Conservation (phyloP, 2,329 filamentous ascomycete genomes). For the Sphaerostilbella broomeana region DNA sequence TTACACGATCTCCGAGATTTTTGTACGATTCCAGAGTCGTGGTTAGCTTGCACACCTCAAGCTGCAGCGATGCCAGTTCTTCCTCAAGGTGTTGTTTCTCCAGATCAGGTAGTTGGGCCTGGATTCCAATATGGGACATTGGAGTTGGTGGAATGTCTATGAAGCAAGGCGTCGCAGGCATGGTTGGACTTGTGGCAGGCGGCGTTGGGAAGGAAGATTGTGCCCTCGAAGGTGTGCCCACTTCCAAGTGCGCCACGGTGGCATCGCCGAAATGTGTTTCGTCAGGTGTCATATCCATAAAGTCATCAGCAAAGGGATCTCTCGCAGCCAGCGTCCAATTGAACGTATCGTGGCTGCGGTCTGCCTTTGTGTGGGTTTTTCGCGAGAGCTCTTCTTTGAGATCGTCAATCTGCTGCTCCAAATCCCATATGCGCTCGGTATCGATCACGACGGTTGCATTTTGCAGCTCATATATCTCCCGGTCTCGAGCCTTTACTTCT, state of each 20-base stretch:
- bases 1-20: slow-evolving; percentile 32
- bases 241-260: slow-evolving; percentile 43
- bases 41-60: slow-evolving; percentile 43
- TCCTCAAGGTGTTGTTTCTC: slow-evolving; percentile 38
- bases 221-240: slow-evolving; percentile 43
- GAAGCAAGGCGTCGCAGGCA: slow-evolving; percentile 33
- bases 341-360: slow-evolving; percentile 26
- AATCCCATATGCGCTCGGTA: slow-evolving; percentile 37
- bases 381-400: slow-evolving; percentile 29
- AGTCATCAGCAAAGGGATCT: slow-evolving; percentile 41
- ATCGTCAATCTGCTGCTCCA: slow-evolving; percentile 34
- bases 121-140: slow-evolving; percentile 31
- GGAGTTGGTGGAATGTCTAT: slow-evolving; percentile 14
- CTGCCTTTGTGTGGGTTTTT: slow-evolving; percentile 14
- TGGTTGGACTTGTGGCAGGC: slow-evolving; percentile 45
- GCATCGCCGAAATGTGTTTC: slow-evolving; percentile 42
- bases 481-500: slow-evolving; percentile 44
- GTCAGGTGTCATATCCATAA: slow-evolving; percentile 34
- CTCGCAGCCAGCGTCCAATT: slow-evolving; percentile 46
- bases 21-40: slow-evolving; percentile 42
- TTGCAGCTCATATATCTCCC: slow-evolving; percentile 46
- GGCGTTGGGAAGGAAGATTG: slow-evolving; percentile 48
- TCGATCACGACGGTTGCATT: slow-evolving; percentile 45
- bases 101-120: slow-evolving; percentile 36
- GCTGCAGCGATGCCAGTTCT: slow-evolving; percentile 42